Evolutionary conservation across 202 grass and related monocot genomes (phyloP).

Genomic region (Panicum virgatum): DNA sequence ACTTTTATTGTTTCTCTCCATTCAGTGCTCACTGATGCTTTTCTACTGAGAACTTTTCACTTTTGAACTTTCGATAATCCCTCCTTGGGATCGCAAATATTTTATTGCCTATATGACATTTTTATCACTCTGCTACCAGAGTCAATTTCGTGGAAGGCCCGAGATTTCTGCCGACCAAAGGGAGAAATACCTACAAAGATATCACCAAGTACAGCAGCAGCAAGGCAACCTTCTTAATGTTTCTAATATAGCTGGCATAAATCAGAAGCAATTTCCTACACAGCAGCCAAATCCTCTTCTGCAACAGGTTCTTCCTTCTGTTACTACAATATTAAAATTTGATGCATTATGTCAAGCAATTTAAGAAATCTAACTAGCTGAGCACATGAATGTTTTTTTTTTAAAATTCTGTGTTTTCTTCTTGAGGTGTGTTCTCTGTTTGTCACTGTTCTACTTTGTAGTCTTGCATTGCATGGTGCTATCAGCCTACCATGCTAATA

Average conservation of each 20-base stretch:
- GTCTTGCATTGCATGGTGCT: slow-evolving; percentile 20
- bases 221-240: slow-evolving; percentile 65
- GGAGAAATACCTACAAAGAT: slow-evolving; percentile 82
- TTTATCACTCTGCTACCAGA: slow-evolving; percentile 38
- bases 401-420: slow-evolving; percentile 13
- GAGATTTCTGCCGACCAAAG: slow-evolving; percentile 85
- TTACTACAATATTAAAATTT: slow-evolving; percentile 28
- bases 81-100: neutral
- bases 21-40: neutral
- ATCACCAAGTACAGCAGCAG: slow-evolving; percentile 78
- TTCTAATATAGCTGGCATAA: slow-evolving; percentile 59
- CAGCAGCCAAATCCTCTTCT: slow-evolving; percentile 83
- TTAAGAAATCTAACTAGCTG: slow-evolving; percentile 22
- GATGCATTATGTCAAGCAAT: slow-evolving; percentile 1
- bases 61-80: slow-evolving; percentile 16
- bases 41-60: neutral
- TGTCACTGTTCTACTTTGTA: neutral
- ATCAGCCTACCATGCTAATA: neutral
- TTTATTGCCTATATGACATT: slow-evolving; percentile 17
- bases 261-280: slow-evolving; percentile 76
- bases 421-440: neutral
- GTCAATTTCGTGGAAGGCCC: slow-evolving; percentile 70
- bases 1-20: slow-evolving; percentile 26
- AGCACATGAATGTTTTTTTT: slow-evolving; percentile 2
- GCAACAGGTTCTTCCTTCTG: slow-evolving; percentile 63